Percentiles rank a stretch among this genome's conserved stretches.
Conservation (phyloP, 1,284 basidiomycete genomes). For the Xerocomus amazonicus region DNA sequence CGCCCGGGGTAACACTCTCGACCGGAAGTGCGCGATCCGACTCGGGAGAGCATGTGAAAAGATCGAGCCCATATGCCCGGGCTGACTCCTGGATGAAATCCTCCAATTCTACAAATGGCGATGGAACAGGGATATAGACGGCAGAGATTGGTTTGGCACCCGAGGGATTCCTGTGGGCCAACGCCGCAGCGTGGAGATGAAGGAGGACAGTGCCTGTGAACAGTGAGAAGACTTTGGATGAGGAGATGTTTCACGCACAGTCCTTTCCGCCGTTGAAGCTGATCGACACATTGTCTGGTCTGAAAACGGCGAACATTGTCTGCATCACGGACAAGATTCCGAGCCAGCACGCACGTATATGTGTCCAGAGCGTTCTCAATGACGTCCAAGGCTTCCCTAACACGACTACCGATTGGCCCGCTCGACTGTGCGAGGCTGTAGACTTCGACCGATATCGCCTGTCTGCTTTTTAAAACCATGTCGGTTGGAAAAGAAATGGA, state of each 20-base stretch:
- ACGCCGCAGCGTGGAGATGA: slow-evolving; percentile 79
- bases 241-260: slow-evolving; percentile 56
- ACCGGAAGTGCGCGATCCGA: slow-evolving; percentile 33
- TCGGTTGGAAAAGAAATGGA: background rate
- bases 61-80: slow-evolving; percentile 71
- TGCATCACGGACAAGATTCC: slow-evolving; percentile 6
- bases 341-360: slow-evolving; percentile 62
- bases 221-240: slow-evolving; percentile 2
- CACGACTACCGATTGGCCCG: slow-evolving; percentile 55
- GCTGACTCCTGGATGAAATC: slow-evolving; percentile 72
- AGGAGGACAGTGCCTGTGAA: slow-evolving; percentile 85
- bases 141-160: slow-evolving; percentile 60
- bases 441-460: slow-evolving; percentile 50
- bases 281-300: slow-evolving; percentile 69
- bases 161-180: slow-evolving; percentile 43
- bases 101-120: slow-evolving; percentile 85
- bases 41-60: slow-evolving; percentile 58
- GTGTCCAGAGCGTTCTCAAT: slow-evolving; percentile 72
- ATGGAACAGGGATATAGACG: slow-evolving; percentile 87
- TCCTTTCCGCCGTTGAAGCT: slow-evolving; percentile 99
- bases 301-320: slow-evolving; percentile 23
- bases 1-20: slow-evolving; percentile 32
- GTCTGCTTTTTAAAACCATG: slow-evolving; percentile 38
- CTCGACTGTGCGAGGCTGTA: slow-evolving; percentile 54
- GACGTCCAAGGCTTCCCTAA: slow-evolving; percentile 74